phyloP scores from a whole-genome alignment of 768 basidiomycete genomes.

The Tylopilus cervinicoccineus region DNA sequence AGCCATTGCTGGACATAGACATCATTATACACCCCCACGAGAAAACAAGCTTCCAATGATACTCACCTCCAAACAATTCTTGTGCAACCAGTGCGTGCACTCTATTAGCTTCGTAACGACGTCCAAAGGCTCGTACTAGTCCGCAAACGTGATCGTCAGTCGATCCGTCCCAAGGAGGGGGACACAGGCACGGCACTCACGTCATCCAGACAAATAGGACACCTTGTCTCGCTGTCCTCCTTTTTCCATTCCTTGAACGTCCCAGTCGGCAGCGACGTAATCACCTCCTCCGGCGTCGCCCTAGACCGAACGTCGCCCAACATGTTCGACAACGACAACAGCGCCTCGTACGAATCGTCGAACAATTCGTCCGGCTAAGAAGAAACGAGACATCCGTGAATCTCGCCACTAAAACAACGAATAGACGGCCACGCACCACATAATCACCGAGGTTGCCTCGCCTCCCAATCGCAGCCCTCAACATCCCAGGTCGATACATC shows the following conservation, averaged over 20 bases:
- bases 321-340: constrained; percentile 53
- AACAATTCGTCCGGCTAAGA: constrained; percentile 70
- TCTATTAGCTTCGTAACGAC: constrained; percentile 60
- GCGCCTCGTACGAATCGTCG: constrained; percentile 69
- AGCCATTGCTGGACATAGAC: constrained; percentile 66
- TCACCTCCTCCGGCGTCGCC: constrained; percentile 57
- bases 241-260: constrained; percentile 67
- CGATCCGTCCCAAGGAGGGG: neutral
- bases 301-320: constrained; percentile 69
- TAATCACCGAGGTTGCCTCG: constrained; percentile 39
- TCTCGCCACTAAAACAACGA: neutral
- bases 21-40: constrained; percentile 1
- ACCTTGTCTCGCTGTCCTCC: constrained; percentile 63
- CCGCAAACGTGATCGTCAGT: constrained; percentile 4
- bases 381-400: constrained; percentile 3
- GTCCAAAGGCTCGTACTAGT: constrained; percentile 63
- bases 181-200: constrained; percentile 39
- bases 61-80: constrained; percentile 68
- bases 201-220: constrained; percentile 84
- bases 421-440: constrained; percentile 50
- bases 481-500: constrained; percentile 22
- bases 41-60: neutral
- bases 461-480: constrained; percentile 20
- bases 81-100: constrained; percentile 81
- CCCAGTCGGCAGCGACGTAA: constrained; percentile 56